Evolutionary conservation across 1,284 basidiomycete genomes (phyloP), one percentile per base, ranked within the genome.

Genomic region (Termitomyces sp.): DNA sequence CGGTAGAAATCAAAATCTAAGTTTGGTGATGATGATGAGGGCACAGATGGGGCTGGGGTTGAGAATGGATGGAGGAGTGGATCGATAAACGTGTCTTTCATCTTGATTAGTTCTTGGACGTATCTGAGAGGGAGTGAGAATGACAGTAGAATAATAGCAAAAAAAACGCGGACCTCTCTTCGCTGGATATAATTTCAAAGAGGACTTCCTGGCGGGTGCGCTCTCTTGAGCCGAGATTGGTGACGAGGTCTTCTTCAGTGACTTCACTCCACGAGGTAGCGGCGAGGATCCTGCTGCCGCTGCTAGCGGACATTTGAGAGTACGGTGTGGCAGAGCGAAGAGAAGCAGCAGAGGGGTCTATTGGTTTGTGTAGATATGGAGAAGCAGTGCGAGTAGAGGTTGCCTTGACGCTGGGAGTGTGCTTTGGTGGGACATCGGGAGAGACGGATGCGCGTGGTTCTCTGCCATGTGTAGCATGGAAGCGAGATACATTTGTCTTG

Each of bases 131-230:
- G 49, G 35, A 59, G 57, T 24, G 52, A 11, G 34, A 9, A 39
- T n/a, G n/a, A n/a, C n/a, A n/a, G n/a, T n/a, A n/a, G n/a, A n/a
- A n/a, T n/a, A n/a, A n/a, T n/a, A n/a, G n/a, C n/a, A n/a, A n/a
- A n/a, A n/a, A n/a, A n/a, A 10, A 39, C 7, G 3, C 35, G 37
- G 42, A 93, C 90, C 94, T 81, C 68, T 98, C 95, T 71, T 98
- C 96, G 62, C 91, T 94, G 37, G 91, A 90, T 43, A 99, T 95
- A 61, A 99, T 98, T 73, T 99, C 96, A 80, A 94, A 97, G 31
- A 99, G 71, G 3, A 98, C 96, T 73, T 99, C 96, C 68, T 98
- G 96, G 47, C 96, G 80, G 28, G 93, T 97, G 48, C 96, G 83
- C 68, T 99, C 96, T 53, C 94, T 81, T 19, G 92, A 86, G 18